These are phyloP conservation scores for Fusarium nanum DNA, from an alignment of 2,329 filamentous ascomycete species.

Conservation along the genomic window DNA sequence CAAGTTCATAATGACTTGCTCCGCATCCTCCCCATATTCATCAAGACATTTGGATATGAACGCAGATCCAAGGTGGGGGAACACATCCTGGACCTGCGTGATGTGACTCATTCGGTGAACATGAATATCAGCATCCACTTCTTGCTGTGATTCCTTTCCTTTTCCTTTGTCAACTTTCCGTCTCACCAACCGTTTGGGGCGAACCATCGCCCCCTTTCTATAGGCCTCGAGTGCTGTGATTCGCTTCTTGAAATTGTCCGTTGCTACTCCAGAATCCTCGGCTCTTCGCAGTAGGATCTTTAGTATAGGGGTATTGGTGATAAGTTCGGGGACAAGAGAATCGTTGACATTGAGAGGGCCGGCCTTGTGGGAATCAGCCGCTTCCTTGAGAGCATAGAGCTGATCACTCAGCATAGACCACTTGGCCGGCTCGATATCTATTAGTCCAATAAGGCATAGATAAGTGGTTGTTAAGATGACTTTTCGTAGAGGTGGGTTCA, in stretches of 20 bases:
- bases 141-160: slow-evolving; percentile 54
- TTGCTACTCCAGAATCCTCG: slow-evolving; percentile 61
- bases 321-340: slow-evolving; percentile 83
- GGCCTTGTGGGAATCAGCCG: slow-evolving; percentile 72
- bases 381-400: slow-evolving; percentile 81
- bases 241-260: slow-evolving; percentile 68
- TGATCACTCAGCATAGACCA: slow-evolving; percentile 83
- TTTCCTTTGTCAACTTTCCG: slow-evolving; percentile 76
- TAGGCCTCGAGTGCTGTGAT: slow-evolving; percentile 70
- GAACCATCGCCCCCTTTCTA: slow-evolving; percentile 65
- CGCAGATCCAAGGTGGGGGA: slow-evolving; percentile 84
- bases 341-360: slow-evolving; percentile 69
- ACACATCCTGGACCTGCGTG: slow-evolving; percentile 91
- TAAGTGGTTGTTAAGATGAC: slow-evolving; percentile 79
- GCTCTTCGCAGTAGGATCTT: slow-evolving; percentile 69
- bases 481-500: slow-evolving; percentile 72
- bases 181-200: slow-evolving; percentile 62
- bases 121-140: slow-evolving; percentile 67
- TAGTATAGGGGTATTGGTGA: slow-evolving; percentile 82
- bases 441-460: slow-evolving; percentile 77
- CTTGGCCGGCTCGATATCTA: slow-evolving; percentile 74
- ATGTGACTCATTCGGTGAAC: slow-evolving; percentile 86
- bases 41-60: slow-evolving; percentile 85
- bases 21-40: slow-evolving; percentile 80
- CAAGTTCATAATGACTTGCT: slow-evolving; percentile 83